These are phyloP conservation scores for Penicillium concentricum DNA, from an alignment of 2,329 filamentous ascomycete genomes.

Conservation along the genomic window DNA sequence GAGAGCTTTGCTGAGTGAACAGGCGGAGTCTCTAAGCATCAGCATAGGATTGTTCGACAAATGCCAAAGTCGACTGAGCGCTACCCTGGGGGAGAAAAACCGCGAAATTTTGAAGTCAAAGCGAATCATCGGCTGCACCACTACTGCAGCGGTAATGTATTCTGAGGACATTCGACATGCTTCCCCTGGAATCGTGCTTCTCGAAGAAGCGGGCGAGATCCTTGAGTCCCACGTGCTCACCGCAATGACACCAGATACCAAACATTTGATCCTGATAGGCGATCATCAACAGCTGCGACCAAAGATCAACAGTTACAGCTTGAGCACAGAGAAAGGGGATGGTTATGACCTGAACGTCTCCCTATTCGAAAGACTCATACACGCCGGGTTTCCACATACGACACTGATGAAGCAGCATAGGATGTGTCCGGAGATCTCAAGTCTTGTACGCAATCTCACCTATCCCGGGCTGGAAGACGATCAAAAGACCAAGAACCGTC, in stretches of 20 bases:
- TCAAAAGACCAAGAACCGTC: conserved; percentile 48
- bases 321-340: conserved; percentile 63
- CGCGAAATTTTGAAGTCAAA: conserved; percentile 50
- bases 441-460: conserved; percentile 56
- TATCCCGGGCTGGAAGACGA: conserved; percentile 64
- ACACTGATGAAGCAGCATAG: conserved; percentile 64
- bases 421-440: conserved; percentile 67
- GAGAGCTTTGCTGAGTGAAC: conserved; percentile 51
- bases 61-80: conserved; percentile 11
- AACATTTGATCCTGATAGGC: conserved; percentile 69
- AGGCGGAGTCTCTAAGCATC: conserved; percentile 30
- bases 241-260: conserved; percentile 54
- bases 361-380: conserved; percentile 66
- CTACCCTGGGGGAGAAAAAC: conserved; percentile 13
- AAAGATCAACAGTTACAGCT: conserved; percentile 60
- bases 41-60: conserved; percentile 14
- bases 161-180: conserved; percentile 54
- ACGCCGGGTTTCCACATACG: conserved; percentile 53
- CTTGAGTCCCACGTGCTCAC: conserved; percentile 67
- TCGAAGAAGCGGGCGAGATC: conserved; percentile 74
- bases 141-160: conserved; percentile 67
- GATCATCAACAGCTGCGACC: conserved; percentile 73
- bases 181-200: conserved; percentile 60
- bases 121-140: conserved; percentile 68
- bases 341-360: conserved; percentile 68